Evolutionary conservation across 2,329 filamentous ascomycete species (phyloP), one percentile per base, ranked within the genome.

Genomic region (Dactylonectria estremocensis): DNA sequence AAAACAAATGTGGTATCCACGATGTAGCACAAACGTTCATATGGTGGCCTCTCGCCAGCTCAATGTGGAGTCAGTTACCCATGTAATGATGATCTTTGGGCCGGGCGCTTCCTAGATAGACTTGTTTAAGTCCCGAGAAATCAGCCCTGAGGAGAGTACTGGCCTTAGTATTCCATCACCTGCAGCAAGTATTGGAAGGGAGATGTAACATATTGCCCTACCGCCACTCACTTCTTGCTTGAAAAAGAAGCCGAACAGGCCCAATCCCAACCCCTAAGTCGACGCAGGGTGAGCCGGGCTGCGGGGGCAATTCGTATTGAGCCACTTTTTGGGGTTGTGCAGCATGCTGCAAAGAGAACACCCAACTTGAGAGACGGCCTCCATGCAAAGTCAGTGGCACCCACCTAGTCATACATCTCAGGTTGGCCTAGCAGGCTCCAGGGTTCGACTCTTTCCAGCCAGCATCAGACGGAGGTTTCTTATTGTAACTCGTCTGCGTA

Each of bases 271-370:
- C 22, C 50, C 54, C 22, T 54, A 37, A 53, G 33, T 72, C 62
- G 56, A 37, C 72, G 49, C 66, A 68, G 50, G 57, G 61, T 66
- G 61, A 57, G 31, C 20, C 64, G 33, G 31, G 43, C 56, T 54
- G 68, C 43, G 45, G 35, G 50, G 59, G 46, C 52, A 22, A 48
- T 69, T 76, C 74, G 72, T 76, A 72, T 75, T 69, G 52, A 54
- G 54, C 50, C 56, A 58, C 56, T 58, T 61, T 45, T 61, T 43
- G 35, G 62, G 49, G 18, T 66, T 33, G 63, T 66, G 59, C 66
- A 46, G 48, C 64, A 66, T 56, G 46, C 45, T 56, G 68, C 57
- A 33, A 48, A 56, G 35, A 57, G 67, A 69, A 67, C 48, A 33
- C 61, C 22, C 28, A 54, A 49, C 61, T 54, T 40, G 14, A 46